A percentile compares a stretch with the other conserved stretches of the same genome.
Conservation (phyloP, 2,329 filamentous ascomycete genomes). For the Colletotrichum tropicale region DNA sequence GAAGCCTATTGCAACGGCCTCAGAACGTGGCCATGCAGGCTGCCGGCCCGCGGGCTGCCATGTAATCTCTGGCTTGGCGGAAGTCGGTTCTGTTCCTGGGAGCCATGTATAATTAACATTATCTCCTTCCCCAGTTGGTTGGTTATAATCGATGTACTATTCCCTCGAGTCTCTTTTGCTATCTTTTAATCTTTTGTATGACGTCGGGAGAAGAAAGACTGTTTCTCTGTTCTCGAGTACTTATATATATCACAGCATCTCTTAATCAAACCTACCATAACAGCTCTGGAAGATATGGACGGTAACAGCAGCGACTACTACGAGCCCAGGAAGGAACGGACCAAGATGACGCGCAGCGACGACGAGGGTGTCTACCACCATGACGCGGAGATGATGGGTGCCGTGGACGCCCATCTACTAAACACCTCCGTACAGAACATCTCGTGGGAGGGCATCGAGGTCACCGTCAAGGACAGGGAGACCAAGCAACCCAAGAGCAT, state of each 20-base stretch:
- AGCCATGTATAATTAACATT: not conserved
- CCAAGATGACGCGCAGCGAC: not conserved
- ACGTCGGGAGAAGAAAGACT: not conserved
- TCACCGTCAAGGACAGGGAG: constrained; percentile 74
- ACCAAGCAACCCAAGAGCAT: constrained; percentile 68
- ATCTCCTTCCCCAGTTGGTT: not conserved
- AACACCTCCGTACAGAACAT: constrained; percentile 70
- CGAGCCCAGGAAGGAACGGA: not conserved
- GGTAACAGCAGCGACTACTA: not conserved
- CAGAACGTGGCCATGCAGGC: not conserved
- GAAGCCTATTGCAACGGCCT: not conserved
- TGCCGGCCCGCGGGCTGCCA: not conserved
- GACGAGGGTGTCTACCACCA: not conserved
- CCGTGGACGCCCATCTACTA: constrained; percentile 54
- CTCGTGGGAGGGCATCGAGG: constrained; percentile 69
- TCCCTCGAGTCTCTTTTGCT: not conserved
- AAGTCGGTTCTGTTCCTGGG: not conserved
- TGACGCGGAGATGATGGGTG: constrained; percentile 28
- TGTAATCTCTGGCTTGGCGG: not conserved
- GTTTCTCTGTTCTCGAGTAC: not conserved
- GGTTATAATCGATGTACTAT: not conserved
- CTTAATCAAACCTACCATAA: not conserved
- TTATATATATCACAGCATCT: not conserved
- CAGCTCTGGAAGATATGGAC: not conserved
- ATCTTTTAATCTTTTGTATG: not conserved